These are phyloP conservation scores for Pythium grandisporangium DNA, from an alignment of 352 stramenopile genomes.

Conservation along the genomic window DNA sequence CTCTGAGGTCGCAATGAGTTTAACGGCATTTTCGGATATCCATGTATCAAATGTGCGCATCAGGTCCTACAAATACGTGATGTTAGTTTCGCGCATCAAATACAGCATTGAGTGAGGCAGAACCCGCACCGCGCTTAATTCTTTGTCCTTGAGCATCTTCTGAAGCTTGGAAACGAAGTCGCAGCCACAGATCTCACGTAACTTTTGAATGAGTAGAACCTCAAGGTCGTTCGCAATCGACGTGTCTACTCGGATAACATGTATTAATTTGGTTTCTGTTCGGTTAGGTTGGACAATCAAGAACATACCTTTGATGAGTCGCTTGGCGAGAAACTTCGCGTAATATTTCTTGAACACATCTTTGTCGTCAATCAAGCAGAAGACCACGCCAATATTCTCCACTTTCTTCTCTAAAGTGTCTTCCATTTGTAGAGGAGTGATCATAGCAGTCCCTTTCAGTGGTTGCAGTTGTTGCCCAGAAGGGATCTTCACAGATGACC, in stretches of 20 bases:
- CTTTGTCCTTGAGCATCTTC: constrained; percentile 85
- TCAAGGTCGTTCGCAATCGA: constrained; percentile 73
- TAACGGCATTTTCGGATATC: constrained; percentile 52
- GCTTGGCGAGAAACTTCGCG: constrained; percentile 75
- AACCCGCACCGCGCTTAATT: constrained; percentile 60
- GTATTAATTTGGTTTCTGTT: constrained; percentile 1
- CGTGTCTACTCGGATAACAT: constrained; percentile 22
- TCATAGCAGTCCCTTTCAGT: not conserved
- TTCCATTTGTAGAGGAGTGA: constrained; percentile 28
- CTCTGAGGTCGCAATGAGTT: constrained; percentile 23
- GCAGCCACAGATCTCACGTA: constrained; percentile 76
- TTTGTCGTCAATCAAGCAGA: constrained; percentile 86
- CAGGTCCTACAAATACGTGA: constrained; percentile 44
- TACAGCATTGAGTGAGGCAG: too few species aligned
- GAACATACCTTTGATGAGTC: constrained; percentile 72
- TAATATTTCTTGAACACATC: constrained; percentile 88
- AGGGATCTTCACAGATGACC: constrained; percentile 8
- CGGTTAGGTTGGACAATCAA: not conserved
- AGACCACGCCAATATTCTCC: constrained; percentile 74
- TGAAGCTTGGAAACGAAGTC: constrained; percentile 86
- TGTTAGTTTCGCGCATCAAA: not conserved
- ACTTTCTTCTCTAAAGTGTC: constrained; percentile 72
- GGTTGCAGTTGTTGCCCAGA: not conserved
- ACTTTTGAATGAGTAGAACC: constrained; percentile 70
- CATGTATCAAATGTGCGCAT: constrained; percentile 56